These are phyloP conservation scores for Tetraselmis chui DNA, from an alignment of 139 green algal genomes.

Conservation along the genomic window DNA sequence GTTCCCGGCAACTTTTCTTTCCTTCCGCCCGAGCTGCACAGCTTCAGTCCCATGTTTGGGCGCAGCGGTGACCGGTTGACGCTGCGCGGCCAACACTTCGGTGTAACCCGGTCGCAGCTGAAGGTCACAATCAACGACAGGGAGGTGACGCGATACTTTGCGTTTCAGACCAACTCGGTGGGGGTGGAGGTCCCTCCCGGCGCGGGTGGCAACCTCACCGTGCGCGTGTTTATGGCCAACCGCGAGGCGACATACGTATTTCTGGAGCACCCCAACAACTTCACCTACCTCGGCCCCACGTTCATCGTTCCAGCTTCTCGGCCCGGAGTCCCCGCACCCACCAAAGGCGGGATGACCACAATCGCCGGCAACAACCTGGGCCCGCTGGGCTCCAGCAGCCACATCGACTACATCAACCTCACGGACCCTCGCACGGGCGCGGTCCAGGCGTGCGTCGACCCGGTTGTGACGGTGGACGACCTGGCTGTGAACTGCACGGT, in stretches of 20 bases:
- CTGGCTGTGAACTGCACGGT: conserved; percentile 7
- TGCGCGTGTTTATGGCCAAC: background rate
- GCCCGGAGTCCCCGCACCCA: background rate
- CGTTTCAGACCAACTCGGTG: background rate
- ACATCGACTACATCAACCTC: conserved; percentile 6
- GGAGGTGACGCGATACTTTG: background rate
- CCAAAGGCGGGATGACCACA: background rate
- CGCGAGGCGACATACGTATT: conserved; percentile 2
- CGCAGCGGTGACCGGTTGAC: background rate
- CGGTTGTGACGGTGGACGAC: conserved; percentile 13
- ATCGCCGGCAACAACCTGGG: conserved; percentile 1
- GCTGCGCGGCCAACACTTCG: background rate
- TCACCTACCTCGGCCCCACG: conserved; percentile 1
- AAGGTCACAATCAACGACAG: background rate
- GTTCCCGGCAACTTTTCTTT: background rate
- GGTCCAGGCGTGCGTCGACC: conserved; percentile 1
- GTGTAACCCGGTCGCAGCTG: background rate
- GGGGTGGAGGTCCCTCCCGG: background rate
- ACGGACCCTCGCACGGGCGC: background rate
- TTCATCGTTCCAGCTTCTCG: background rate
- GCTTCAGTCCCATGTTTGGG: background rate
- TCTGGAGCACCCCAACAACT: background rate
- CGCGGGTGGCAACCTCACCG: background rate
- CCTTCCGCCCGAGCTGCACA: background rate
- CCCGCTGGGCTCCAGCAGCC: background rate